Percentiles rank a stretch among this genome's conserved stretches.
phyloP scores from a whole-genome alignment of 305 asterid genomes.

The Euphrasia arctica region DNA sequence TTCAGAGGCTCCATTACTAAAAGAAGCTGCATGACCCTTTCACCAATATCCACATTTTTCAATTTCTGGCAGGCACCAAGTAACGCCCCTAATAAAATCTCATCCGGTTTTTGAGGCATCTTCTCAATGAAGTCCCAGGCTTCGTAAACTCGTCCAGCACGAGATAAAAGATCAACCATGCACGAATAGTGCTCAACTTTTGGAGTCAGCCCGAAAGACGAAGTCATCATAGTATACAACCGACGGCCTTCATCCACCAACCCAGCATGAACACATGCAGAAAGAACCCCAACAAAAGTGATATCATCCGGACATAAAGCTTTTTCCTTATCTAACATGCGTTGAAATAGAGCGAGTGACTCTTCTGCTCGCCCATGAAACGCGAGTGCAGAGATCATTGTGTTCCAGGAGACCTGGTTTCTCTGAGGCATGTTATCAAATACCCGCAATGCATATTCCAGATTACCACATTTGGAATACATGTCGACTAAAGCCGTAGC shows the following conservation, averaged over 20 bases:
- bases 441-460: slow-evolving; percentile 48
- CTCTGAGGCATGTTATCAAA: slow-evolving; percentile 53
- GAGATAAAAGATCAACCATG: slow-evolving; percentile 81
- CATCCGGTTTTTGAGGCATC: slow-evolving; percentile 83
- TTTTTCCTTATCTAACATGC: slow-evolving; percentile 45
- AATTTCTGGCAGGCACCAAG: slow-evolving; percentile 76
- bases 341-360: slow-evolving; percentile 52
- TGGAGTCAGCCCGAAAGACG: slow-evolving; percentile 57
- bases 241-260: slow-evolving; percentile 63
- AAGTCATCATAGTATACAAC: slow-evolving; percentile 54
- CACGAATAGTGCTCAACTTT: slow-evolving; percentile 84
- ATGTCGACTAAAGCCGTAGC: slow-evolving; percentile 75
- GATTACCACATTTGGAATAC: slow-evolving; percentile 72
- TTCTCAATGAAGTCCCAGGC: slow-evolving; percentile 84
- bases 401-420: slow-evolving; percentile 76
- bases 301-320: slow-evolving; percentile 48
- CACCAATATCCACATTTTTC: slow-evolving; percentile 60
- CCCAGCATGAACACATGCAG: slow-evolving; percentile 82
- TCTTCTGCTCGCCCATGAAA: slow-evolving; percentile 65
- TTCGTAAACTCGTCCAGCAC: slow-evolving; percentile 70
- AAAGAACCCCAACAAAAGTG: slow-evolving; percentile 66
- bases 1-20: slow-evolving; percentile 71
- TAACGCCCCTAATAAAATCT: slow-evolving; percentile 64
- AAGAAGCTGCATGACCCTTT: slow-evolving; percentile 56
- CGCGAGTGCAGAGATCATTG: slow-evolving; percentile 83